Conservation (phyloP, 2,329 filamentous ascomycete species). For the Pyricularia sp. region DNA sequence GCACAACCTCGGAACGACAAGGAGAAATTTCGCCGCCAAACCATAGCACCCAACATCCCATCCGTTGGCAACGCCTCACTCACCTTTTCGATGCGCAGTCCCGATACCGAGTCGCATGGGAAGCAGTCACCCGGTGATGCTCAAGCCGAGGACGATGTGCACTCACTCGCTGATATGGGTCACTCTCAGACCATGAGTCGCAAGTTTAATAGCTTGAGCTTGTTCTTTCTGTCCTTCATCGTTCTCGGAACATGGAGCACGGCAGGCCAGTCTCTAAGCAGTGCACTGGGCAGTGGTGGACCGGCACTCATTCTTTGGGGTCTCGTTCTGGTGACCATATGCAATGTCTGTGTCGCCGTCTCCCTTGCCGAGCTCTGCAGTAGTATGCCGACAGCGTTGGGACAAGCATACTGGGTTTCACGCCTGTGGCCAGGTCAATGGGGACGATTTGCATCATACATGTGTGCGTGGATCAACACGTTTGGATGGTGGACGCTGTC, state of each 20-base stretch:
- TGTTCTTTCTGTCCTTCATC: neutral
- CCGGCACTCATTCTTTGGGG: neutral
- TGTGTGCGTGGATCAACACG: neutral
- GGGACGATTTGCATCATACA: conserved; percentile 33
- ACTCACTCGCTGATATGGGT: neutral
- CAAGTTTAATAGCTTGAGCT: neutral
- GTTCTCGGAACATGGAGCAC: neutral
- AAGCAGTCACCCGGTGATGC: neutral
- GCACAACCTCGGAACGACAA: neutral
- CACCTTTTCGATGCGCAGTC: neutral
- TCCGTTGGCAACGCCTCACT: neutral
- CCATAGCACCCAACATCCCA: neutral
- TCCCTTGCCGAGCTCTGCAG: conserved; percentile 47
- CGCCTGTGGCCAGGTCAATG: conserved; percentile 37
- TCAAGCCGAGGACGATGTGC: neutral
- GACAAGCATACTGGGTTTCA: conserved; percentile 49
- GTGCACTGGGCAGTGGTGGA: neutral
- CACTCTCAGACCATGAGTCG: neutral
- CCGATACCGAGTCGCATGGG: neutral
- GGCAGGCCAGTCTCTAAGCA: neutral
- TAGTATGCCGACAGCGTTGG: conserved; percentile 50
- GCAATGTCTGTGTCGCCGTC: neutral
- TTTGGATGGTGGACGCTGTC: neutral
- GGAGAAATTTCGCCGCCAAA: neutral
- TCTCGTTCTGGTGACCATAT: neutral